Conservation (phyloP, 2,329 filamentous ascomycete genomes). For the Dothidotthia symphoricarpi region DNA sequence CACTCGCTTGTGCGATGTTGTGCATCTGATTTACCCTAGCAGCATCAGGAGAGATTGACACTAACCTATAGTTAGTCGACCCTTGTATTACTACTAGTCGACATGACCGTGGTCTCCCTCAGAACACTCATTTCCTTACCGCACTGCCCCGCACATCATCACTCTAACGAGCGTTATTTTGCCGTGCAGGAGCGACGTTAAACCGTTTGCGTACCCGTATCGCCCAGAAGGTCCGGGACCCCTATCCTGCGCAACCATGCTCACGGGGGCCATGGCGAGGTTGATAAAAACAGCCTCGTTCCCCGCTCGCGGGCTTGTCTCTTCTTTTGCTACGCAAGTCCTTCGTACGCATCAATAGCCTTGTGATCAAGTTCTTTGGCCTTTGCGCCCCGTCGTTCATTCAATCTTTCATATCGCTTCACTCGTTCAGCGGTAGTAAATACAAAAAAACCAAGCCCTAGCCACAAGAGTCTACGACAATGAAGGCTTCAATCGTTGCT, state of each 20-base stretch:
- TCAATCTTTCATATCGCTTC: slow-evolving; percentile 63
- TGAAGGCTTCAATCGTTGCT: slow-evolving; percentile 71
- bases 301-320: slow-evolving; percentile 17
- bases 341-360: slow-evolving; percentile 33
- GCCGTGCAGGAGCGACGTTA: slow-evolving; percentile 15
- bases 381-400: slow-evolving; percentile 40
- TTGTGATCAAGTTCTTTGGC: slow-evolving; percentile 35
- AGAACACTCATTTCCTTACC: slow-evolving; percentile 10
- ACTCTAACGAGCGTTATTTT: slow-evolving; percentile 21
- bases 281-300: slow-evolving; percentile 32
- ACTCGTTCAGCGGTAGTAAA: slow-evolving; percentile 81
- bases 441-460: slow-evolving; percentile 17
- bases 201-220: slow-evolving; percentile 26
- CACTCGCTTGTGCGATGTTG: not conserved
- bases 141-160: slow-evolving; percentile 21
- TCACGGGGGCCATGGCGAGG: slow-evolving; percentile 20
- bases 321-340: slow-evolving; percentile 32
- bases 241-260: slow-evolving; percentile 27
- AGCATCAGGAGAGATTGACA: slow-evolving; percentile 7
- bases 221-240: slow-evolving; percentile 31
- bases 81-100: no score
- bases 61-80: slow-evolving; percentile 7
- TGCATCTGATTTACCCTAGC: not conserved
- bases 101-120: no score
- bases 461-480: slow-evolving; percentile 51